Percentiles rank a stretch among this genome's conserved stretches.
Conservation (phyloP, 1,139 yeast species). For the Candida freyschussii region DNA sequence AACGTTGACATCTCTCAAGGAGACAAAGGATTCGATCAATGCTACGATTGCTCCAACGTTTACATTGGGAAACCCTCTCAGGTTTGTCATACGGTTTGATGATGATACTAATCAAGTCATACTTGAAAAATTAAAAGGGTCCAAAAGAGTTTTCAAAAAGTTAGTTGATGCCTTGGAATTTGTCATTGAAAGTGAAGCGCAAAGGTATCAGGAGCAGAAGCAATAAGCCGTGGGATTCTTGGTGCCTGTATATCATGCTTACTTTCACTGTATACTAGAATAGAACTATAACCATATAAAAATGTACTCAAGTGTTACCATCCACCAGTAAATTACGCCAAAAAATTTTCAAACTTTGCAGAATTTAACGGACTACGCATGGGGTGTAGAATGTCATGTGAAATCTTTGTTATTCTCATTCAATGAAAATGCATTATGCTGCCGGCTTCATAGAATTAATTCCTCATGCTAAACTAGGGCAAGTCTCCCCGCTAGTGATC, state of each 20-base stretch:
- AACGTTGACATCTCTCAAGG: constrained; percentile 36
- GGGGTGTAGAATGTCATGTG: not conserved
- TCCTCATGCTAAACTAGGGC: no score
- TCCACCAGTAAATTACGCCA: no score
- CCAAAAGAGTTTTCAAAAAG: constrained; percentile 50
- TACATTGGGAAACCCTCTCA: constrained; percentile 44
- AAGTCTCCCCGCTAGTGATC: no score
- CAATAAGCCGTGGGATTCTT: no score
- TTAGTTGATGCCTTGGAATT: constrained; percentile 40
- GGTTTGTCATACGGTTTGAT: constrained; percentile 42
- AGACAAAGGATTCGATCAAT: constrained; percentile 39
- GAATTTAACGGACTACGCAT: no score
- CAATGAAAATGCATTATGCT: no score
- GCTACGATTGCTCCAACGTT: constrained; percentile 47
- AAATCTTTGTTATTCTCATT: no score
- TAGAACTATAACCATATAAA: no score
- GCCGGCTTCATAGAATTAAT: no score
- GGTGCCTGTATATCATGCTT: no score
- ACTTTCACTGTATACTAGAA: no score
- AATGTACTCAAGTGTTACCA: no score
- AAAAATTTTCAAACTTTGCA: constrained; percentile 1
- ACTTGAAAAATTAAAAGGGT: constrained; percentile 49
- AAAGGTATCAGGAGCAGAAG: constrained; percentile 6
- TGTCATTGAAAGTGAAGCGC: constrained; percentile 33
- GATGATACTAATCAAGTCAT: constrained; percentile 31